Conservation (phyloP, 1,139 yeast species). For the Blastobotrys elegans region DNA sequence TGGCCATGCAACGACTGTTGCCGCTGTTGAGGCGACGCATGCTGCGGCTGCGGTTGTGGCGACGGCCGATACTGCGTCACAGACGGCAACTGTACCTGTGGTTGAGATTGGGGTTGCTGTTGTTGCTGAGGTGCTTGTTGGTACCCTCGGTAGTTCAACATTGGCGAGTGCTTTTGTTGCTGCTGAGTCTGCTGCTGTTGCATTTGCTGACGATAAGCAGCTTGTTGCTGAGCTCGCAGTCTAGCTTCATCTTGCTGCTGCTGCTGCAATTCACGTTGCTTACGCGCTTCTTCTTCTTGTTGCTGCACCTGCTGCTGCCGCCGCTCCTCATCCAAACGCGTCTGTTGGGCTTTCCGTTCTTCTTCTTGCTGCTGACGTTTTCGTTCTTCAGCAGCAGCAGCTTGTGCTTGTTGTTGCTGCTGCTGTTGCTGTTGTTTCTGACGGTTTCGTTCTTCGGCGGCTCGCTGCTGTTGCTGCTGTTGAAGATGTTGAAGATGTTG, state of each 20-base stretch:
- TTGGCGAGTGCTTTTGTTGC: constrained; percentile 10
- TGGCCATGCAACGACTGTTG: constrained; percentile 2
- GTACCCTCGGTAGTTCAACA: constrained; percentile 4
- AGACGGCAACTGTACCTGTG: not conserved
- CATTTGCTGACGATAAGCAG: constrained; percentile 7
- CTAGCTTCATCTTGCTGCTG: constrained; percentile 6
- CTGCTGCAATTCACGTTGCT: constrained; percentile 9
- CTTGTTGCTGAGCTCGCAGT: constrained; percentile 7
- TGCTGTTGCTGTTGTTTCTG: not conserved
- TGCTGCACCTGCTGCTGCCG: constrained; percentile 6
- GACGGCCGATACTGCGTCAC: not conserved
- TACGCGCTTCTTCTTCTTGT: constrained; percentile 8
- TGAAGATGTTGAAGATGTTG: constrained; percentile 7
- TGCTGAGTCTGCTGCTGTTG: constrained; percentile 12
- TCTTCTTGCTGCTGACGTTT: not conserved
- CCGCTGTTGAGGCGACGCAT: constrained; percentile 5
- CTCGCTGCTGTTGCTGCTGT: constrained; percentile 2
- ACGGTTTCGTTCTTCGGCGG: not conserved
- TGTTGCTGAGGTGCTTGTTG: constrained; percentile 5
- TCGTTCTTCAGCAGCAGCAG: not conserved
- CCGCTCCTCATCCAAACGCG: too few species aligned
- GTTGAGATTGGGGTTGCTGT: constrained; percentile 3
- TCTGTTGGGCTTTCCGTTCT: not conserved
- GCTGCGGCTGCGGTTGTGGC: constrained; percentile 5
- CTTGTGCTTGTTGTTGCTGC: constrained; percentile 5